These are phyloP conservation scores for Ophiostoma himal-ulmi DNA, from an alignment of 2,329 filamentous ascomycete genomes.

Conservation along the genomic window DNA sequence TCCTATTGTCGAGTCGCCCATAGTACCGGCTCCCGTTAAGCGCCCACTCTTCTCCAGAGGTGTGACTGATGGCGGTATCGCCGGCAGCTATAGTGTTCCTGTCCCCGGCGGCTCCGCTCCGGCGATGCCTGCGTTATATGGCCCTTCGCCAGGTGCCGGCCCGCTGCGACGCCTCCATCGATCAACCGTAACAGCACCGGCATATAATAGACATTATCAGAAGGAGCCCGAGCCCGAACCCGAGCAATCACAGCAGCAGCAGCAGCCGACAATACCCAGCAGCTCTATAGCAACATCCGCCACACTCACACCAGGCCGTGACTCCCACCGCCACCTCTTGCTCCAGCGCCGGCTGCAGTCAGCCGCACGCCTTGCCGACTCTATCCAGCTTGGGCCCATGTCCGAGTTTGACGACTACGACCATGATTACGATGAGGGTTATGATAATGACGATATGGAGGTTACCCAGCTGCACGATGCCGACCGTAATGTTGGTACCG, in stretches of 20 bases:
- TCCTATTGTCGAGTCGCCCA: slow-evolving; percentile 19
- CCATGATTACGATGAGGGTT: slow-evolving; percentile 10
- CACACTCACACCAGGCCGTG: neutral
- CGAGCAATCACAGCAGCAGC: neutral
- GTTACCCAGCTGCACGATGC: neutral
- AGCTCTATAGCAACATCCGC: slow-evolving; percentile 12
- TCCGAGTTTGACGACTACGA: slow-evolving; percentile 28
- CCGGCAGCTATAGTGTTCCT: slow-evolving; percentile 21
- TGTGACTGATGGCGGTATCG: neutral
- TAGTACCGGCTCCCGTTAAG: neutral
- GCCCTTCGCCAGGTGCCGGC: neutral
- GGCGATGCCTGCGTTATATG: neutral
- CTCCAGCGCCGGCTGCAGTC: slow-evolving; percentile 25
- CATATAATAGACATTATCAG: neutral
- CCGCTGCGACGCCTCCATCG: slow-evolving; percentile 19
- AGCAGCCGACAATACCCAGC: neutral
- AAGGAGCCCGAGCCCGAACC: neutral
- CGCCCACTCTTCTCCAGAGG: neutral
- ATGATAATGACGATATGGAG: slow-evolving; percentile 22
- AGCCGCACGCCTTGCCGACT: slow-evolving; percentile 27
- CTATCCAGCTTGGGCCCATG: slow-evolving; percentile 28
- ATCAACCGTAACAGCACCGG: slow-evolving; percentile 12
- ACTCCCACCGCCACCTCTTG: slow-evolving; percentile 13
- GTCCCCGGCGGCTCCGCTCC: slow-evolving; percentile 1
- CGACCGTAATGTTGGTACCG: no score